Evolutionary conservation across 2,329 filamentous ascomycete species (phyloP), one percentile per base, ranked within the genome.

Genomic region (Cercospora sp.): DNA sequence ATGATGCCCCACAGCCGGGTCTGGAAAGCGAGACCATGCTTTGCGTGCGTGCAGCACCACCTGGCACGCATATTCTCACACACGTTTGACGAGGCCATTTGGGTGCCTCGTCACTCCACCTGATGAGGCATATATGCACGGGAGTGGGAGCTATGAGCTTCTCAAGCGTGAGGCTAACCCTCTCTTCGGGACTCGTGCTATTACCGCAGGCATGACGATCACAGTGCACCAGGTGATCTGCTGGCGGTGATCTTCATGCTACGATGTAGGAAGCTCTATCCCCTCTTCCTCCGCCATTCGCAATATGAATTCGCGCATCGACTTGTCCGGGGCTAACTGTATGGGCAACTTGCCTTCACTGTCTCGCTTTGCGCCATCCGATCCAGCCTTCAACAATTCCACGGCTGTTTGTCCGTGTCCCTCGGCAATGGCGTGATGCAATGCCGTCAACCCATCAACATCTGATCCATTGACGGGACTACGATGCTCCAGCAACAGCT

Each of bases 381-480:
- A 94, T 0, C 95, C 95, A 3, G 90, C 90, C 76, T 92, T 96
- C 45, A 99, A 81, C 69, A 99, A 81, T 20, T 90, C 85, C 58
- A 98, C 83, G 0, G 95, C 95, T 3, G 92, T 89, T 79, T 97
- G 93, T 1, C 93, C 88, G 77, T 89, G 86, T 0, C 88, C 88
- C 76, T 95, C 92, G 1, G 90, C 90, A 72, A 94, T 82, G 12
- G 92, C 82, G 77, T 99, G 95, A 80, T 99, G 95, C 75, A 99
- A 83, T 3, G 95, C 90, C 26, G 95, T 98, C 78, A 91, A 89
- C 0, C 94, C 94, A 73, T 93, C 89, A 40, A 84, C 83, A 81
- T 99, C 95, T 2, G 90, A 89, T 2, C 93, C 89, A 79, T 97
- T 92, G 26, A 98, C 77, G 0, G 94, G 94, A 72, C 92, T 97